Evolutionary conservation across 495 filamentous ascomycete species (phyloP).

Genomic region (Polyplosphaeria fusca): DNA sequence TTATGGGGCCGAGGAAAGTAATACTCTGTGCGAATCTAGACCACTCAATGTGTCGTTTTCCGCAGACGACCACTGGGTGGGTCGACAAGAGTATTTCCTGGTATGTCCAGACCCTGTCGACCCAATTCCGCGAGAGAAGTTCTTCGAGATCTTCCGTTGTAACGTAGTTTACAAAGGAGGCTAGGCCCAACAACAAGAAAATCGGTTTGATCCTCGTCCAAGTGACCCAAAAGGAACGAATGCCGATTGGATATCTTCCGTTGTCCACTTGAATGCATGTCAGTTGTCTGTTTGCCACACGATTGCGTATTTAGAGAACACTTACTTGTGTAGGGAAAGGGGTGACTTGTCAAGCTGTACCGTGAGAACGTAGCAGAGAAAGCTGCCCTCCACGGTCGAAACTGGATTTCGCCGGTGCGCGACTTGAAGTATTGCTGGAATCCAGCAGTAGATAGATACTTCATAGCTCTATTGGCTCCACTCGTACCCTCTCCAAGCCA

Average conservation of each 20-base stretch:
- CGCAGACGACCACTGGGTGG: background rate
- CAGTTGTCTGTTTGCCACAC: no score
- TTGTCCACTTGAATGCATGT: background rate
- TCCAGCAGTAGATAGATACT: background rate
- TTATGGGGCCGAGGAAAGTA: background rate
- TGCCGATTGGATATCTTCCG: no score
- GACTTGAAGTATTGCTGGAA: background rate
- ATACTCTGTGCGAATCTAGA: background rate
- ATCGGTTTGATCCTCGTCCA: no score
- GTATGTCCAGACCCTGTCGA: slow-evolving; percentile 1
- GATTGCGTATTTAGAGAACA: no score
- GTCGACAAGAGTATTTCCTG: background rate
- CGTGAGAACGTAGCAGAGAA: background rate
- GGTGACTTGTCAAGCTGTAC: background rate
- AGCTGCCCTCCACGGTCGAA: background rate
- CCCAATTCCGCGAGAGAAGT: background rate
- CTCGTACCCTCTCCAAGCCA: slow-evolving; percentile 13
- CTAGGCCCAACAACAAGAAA: no score
- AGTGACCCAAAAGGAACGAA: no score
- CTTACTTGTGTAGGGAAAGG: background rate
- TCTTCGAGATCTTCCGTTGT: background rate
- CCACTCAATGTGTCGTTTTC: background rate
- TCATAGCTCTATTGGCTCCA: slow-evolving; percentile 12
- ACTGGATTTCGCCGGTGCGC: background rate
- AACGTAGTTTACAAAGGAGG: no score